Percentiles rank a stretch among this genome's conserved stretches.
Conservation (phyloP, 257 asterid species). For the Ligustrum vulgare region DNA sequence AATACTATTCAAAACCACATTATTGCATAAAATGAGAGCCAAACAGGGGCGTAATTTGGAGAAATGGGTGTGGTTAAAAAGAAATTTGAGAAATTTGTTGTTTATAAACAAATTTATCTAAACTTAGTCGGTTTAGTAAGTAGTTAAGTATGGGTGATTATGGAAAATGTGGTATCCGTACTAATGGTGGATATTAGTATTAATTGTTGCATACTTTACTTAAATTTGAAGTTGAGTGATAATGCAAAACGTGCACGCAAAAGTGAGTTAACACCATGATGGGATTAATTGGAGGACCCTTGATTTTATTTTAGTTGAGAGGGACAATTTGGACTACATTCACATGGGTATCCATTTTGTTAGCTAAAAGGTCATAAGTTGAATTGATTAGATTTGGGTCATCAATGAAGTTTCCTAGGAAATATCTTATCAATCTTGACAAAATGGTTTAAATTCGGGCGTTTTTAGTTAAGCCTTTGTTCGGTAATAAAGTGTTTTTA, state of each 20-base stretch:
- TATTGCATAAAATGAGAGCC: too few species aligned
- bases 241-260: conserved; percentile 18
- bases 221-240: conserved; percentile 16
- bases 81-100: too few species aligned
- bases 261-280: not conserved
- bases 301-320: conserved; percentile 2
- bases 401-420: not conserved
- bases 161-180: not conserved
- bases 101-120: too few species aligned
- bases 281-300: conserved; percentile 1
- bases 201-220: conserved; percentile 15
- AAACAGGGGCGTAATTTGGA: too few species aligned
- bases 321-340: not conserved
- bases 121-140: too few species aligned
- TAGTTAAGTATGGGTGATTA: not conserved
- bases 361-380: not conserved
- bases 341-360: not conserved
- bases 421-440: not conserved
- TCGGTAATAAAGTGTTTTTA: too few species aligned
- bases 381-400: not conserved
- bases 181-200: conserved; percentile 4
- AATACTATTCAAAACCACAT: too few species aligned
- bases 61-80: too few species aligned
- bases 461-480: too few species aligned
- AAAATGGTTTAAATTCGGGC: not conserved